Evolutionary conservation across 805 yeast species (phyloP).

Genomic region (Kazachstania viticola): DNA sequence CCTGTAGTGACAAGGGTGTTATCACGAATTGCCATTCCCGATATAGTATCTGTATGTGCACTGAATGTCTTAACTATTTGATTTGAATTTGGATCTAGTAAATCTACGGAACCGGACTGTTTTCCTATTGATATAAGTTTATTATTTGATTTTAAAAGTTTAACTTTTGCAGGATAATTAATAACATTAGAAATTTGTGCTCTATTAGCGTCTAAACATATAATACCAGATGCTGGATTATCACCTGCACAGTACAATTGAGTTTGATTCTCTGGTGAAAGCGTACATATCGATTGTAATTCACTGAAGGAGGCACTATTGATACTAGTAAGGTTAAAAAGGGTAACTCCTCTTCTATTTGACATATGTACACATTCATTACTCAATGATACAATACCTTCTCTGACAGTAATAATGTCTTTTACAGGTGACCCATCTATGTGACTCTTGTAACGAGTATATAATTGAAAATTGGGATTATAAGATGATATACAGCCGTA

Average conservation of each 20-base stretch:
- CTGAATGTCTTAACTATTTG: conserved; percentile 41
- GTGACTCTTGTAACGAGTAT: conserved; percentile 48
- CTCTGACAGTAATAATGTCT: conserved; percentile 42
- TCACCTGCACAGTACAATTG: conserved; percentile 36
- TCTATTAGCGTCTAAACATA: conserved; percentile 33
- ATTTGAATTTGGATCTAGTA: conserved; percentile 45
- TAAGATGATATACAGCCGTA: conserved; percentile 38
- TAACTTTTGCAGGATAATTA: conserved; percentile 34
- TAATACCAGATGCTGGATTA: conserved; percentile 25
- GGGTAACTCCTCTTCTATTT: conserved; percentile 44
- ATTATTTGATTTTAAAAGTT: conserved; percentile 38
- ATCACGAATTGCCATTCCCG: conserved; percentile 56
- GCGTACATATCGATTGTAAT: conserved; percentile 32
- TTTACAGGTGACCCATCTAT: conserved; percentile 32
- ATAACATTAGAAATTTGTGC: conserved; percentile 28
- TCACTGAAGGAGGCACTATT: conserved; percentile 26
- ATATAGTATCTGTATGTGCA: conserved; percentile 49
- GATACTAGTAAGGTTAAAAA: conserved; percentile 23
- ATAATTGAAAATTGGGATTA: conserved; percentile 40
- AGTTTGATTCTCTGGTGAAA: conserved; percentile 29
- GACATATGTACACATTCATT: conserved; percentile 40
- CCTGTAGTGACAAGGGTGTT: conserved; percentile 72
- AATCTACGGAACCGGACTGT: conserved; percentile 48
- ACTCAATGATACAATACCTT: conserved; percentile 50
- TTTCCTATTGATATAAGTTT: conserved; percentile 50